phyloP scores from a whole-genome alignment of 225 moss, liverwort and hornwort genomes.

The Bryum argenteum region DNA sequence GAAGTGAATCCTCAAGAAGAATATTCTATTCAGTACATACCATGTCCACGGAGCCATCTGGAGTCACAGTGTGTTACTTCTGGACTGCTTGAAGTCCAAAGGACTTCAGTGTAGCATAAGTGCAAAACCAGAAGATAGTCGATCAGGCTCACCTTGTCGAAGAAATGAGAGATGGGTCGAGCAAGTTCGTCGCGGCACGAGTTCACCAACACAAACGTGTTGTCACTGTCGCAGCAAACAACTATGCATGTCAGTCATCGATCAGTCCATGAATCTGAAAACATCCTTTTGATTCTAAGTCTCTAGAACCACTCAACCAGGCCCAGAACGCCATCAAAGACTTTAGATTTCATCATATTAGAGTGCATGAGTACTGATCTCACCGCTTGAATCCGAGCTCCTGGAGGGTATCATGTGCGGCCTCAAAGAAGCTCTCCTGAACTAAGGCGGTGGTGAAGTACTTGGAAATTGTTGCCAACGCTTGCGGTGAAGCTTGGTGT shows the following conservation, averaged over 20 bases:
- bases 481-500: constrained; percentile 29
- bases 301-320: too few relatives aligned
- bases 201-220: constrained; percentile 41
- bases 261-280: background rate
- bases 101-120: too few relatives aligned
- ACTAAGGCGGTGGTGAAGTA: constrained; percentile 32
- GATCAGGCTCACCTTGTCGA: constrained; percentile 32
- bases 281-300: background rate
- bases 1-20: too few relatives aligned
- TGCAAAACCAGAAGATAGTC: too few relatives aligned
- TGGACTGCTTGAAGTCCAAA: too few relatives aligned
- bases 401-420: constrained; percentile 24
- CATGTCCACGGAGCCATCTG: too few relatives aligned
- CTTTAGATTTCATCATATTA: background rate
- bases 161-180: constrained; percentile 49
- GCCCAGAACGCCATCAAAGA: too few relatives aligned
- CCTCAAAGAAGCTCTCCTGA: constrained; percentile 34
- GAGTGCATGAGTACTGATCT: background rate
- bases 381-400: constrained; percentile 48
- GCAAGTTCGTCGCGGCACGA: constrained; percentile 48
- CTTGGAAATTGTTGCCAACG: constrained; percentile 42
- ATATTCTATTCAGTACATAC: too few relatives aligned
- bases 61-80: too few relatives aligned
- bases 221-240: constrained; percentile 35
- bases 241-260: too few relatives aligned